These are phyloP conservation scores for Moniliella sp. DNA, from an alignment of 1,284 basidiomycete genomes.

Conservation along the genomic window DNA sequence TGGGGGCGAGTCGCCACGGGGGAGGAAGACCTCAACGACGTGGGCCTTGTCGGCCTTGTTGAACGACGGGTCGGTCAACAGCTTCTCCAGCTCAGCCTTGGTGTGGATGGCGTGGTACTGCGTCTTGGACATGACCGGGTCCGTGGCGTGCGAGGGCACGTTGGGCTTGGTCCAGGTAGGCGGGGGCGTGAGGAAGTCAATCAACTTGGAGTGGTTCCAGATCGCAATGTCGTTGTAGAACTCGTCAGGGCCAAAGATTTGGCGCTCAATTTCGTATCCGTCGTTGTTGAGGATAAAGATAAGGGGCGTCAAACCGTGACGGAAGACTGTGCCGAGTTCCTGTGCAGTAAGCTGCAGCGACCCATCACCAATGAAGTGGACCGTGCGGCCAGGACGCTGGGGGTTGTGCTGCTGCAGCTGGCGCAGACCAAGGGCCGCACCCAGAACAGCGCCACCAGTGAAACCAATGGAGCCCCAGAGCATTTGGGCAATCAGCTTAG, in stretches of 20 bases:
- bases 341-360: constrained; percentile 39
- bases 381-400: no score
- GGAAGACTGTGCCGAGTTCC: constrained; percentile 54
- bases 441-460: constrained; percentile 50
- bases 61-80: constrained; percentile 46
- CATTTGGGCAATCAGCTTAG: constrained; percentile 37
- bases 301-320: constrained; percentile 48
- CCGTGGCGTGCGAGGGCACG: constrained; percentile 36
- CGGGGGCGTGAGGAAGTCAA: constrained; percentile 24
- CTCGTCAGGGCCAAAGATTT: constrained; percentile 47
- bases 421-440: constrained; percentile 54
- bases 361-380: constrained; percentile 57
- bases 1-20: constrained; percentile 48
- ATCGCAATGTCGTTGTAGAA: constrained; percentile 21
- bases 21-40: constrained; percentile 59
- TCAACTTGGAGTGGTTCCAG: constrained; percentile 10
- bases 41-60: constrained; percentile 46
- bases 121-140: constrained; percentile 38
- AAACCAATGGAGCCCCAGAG: constrained; percentile 72
- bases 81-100: constrained; percentile 45
- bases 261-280: constrained; percentile 69
- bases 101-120: constrained; percentile 47
- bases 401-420: constrained; percentile 40
- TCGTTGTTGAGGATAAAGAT: constrained; percentile 71
- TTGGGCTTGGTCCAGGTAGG: no score